Conservation (phyloP, 2,329 filamentous ascomycete species). For the Pseudogymnoascus sp. region DNA sequence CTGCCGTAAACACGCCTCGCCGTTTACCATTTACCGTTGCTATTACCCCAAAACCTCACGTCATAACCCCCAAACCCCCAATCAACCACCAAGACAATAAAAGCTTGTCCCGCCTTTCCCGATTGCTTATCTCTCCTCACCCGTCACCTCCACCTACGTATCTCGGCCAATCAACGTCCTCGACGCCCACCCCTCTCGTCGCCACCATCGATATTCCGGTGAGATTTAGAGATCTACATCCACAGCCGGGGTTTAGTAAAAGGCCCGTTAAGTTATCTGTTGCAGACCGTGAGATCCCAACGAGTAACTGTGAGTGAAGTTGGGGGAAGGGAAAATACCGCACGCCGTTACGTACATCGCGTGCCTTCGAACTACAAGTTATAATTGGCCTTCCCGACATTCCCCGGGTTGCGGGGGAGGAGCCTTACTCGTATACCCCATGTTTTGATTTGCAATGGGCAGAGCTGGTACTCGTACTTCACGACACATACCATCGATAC, state of each 20-base stretch:
- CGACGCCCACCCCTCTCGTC: not conserved
- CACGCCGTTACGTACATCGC: not conserved
- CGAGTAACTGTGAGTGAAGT: not conserved
- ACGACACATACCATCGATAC: too few species aligned
- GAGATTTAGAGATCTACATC: not conserved
- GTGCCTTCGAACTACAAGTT: not conserved
- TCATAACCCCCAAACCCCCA: not conserved
- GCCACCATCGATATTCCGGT: not conserved
- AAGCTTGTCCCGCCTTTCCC: not conserved
- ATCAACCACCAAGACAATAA: not conserved
- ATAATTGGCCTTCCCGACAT: not conserved
- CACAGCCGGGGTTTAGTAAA: not conserved
- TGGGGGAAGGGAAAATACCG: not conserved
- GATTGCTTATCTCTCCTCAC: constrained; percentile 1
- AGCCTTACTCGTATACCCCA: not conserved
- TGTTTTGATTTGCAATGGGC: not conserved
- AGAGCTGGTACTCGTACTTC: too few species aligned
- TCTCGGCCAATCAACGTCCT: not conserved
- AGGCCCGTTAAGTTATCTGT: not conserved
- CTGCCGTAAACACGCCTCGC: not conserved
- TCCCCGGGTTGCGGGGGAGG: not conserved
- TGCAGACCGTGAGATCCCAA: not conserved
- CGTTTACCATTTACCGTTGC: not conserved
- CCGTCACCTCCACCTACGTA: not conserved
- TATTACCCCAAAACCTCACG: not conserved